phyloP scores from a whole-genome alignment of 495 filamentous ascomycete genomes.

The Podospora pseudopauciseta region DNA sequence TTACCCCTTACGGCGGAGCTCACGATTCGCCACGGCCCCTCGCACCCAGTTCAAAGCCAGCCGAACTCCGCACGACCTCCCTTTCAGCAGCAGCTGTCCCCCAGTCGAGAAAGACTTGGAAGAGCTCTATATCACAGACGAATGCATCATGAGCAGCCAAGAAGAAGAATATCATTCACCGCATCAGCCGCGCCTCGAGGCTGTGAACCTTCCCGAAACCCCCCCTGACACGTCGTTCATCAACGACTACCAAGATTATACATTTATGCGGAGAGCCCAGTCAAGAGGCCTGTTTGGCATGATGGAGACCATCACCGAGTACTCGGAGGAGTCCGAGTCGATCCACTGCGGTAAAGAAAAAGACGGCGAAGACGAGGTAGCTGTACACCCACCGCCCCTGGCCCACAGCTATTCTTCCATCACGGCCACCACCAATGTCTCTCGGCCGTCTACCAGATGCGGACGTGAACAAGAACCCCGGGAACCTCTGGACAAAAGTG shows the following conservation, averaged over 20 bases:
- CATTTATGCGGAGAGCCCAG: not conserved
- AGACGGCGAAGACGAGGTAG: not conserved
- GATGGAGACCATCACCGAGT: conserved; percentile 21
- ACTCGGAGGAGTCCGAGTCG: conserved; percentile 11
- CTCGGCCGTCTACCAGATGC: not conserved
- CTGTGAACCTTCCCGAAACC: not conserved
- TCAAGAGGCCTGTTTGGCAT: not conserved
- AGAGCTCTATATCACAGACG: not conserved
- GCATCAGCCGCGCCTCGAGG: not conserved
- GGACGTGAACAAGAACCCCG: not conserved
- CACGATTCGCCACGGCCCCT: not conserved
- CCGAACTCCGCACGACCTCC: not conserved
- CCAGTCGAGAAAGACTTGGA: not conserved
- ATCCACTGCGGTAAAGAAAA: not conserved
- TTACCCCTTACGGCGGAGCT: not conserved
- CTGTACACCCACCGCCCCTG: not conserved
- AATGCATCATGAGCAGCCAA: not conserved
- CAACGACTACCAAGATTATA: not conserved
- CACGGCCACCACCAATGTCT: not conserved
- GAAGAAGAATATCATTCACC: not conserved
- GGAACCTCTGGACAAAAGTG: not conserved
- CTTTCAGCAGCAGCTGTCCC: not conserved
- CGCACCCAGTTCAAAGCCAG: not conserved
- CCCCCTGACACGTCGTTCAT: not conserved
- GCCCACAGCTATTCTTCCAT: not conserved